Conservation (phyloP, 495 filamentous ascomycete species). For the Xylaria acuta region DNA sequence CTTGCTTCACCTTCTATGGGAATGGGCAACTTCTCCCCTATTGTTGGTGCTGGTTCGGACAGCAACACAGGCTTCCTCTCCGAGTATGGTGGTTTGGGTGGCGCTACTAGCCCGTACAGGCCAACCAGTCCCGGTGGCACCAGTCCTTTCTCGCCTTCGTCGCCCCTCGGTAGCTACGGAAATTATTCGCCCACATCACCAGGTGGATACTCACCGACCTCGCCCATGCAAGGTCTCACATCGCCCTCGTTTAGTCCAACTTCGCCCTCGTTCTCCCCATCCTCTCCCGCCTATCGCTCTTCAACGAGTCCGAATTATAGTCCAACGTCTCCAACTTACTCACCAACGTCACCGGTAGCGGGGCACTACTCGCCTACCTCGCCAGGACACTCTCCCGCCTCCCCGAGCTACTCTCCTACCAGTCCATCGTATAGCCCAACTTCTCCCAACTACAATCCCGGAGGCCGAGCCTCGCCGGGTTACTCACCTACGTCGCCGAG, state of each 20-base stretch:
- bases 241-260: constrained; percentile 76
- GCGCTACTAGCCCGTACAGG: constrained; percentile 71
- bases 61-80: constrained; percentile 73
- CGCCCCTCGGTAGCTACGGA: constrained; percentile 69
- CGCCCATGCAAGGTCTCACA: constrained; percentile 69
- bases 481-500: constrained; percentile 53
- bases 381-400: constrained; percentile 64
- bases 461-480: constrained; percentile 49
- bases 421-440: constrained; percentile 69
- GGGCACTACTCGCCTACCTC: constrained; percentile 70
- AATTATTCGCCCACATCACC: constrained; percentile 79
- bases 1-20: constrained; percentile 69
- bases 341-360: constrained; percentile 70
- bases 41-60: constrained; percentile 76
- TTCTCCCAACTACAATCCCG: constrained; percentile 57
- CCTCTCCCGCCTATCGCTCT: constrained; percentile 68
- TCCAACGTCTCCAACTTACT: constrained; percentile 84
- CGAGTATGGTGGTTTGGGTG: constrained; percentile 56
- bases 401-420: constrained; percentile 71
- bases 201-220: constrained; percentile 73
- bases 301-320: constrained; percentile 73
- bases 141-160: constrained; percentile 82
- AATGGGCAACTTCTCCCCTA: constrained; percentile 90
- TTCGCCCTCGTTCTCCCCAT: constrained; percentile 84
- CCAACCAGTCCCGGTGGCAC: constrained; percentile 75